Evolutionary conservation across 192 early-diverging fungal genomes (phyloP), one percentile per base, ranked within the genome.

Genomic region (Spizellomyces sp.): DNA sequence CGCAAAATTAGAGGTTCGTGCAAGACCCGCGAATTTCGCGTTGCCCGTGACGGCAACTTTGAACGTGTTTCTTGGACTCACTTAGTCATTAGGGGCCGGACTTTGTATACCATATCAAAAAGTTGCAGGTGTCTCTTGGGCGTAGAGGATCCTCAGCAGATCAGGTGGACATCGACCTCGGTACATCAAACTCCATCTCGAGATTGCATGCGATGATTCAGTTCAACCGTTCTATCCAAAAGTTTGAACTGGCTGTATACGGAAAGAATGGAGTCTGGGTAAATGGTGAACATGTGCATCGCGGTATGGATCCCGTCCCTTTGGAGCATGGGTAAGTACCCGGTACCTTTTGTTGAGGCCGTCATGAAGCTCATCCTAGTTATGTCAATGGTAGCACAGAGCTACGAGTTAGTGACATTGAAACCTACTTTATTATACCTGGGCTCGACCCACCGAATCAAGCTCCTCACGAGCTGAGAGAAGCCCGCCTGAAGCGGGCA

Each of bases 231-330:
- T 77, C 82, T 41, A 87, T 79, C 17, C 87, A 90, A 69, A 80
- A 85, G 27, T 96, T 94, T 80, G 95, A 96, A 77, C 76, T 96
- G 78, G 84, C 86, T 74, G 90, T 95, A 15, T 84, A 89, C 71
- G 95, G 95, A 9, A 94, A 94, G 69, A 96, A 96, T 81, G 95
- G 95, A 6, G 90, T 89, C 27, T 85, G 90, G 75, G 87, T 96
- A n/a, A 89, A 96, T 76, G 92, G 91, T 57, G 82, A 84, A 64
- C 95, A 90, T 82, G 80, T 91, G 36, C 45, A 44, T 83, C 88
- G 70, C 82, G 85, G 78, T 88, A 89, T 12, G 78, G 82, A 15
- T 80, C 86, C 58, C 81, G 92, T 43, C 74, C 87, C 46, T 72
- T 91, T 57, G 82, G 75, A 89, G 19, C 88, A 92, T 75, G 80